phyloP scores from a whole-genome alignment of 2,329 filamentous ascomycete genomes.

The Chalaropsis ovoidea region DNA sequence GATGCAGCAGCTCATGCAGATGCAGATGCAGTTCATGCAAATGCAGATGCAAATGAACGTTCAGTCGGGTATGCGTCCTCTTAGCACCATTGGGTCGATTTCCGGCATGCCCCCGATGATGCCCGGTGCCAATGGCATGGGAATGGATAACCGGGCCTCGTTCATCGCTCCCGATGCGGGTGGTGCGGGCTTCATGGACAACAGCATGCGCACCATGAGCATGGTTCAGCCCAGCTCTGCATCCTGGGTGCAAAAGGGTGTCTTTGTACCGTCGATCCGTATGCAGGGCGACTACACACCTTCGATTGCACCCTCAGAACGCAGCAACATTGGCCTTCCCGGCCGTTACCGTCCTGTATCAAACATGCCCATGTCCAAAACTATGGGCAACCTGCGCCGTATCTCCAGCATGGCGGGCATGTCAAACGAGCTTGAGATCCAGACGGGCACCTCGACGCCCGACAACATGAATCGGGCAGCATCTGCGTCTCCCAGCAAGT shows the following conservation, averaged over 20 bases:
- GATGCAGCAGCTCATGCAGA: slow-evolving; percentile 45
- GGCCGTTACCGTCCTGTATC: slow-evolving; percentile 86
- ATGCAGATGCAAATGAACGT: slow-evolving; percentile 80
- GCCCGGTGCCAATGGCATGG: slow-evolving; percentile 33
- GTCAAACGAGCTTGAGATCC: slow-evolving; percentile 27
- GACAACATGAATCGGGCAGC: slow-evolving; percentile 33
- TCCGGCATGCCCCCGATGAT: slow-evolving; percentile 54
- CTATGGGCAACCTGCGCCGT: slow-evolving; percentile 23
- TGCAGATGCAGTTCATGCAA: slow-evolving; percentile 81
- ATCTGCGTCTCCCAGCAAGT: slow-evolving; percentile 28
- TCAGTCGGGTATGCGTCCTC: slow-evolving; percentile 21
- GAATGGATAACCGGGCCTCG: slow-evolving; percentile 39
- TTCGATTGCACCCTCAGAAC: slow-evolving; percentile 89
- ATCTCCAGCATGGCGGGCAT: slow-evolving; percentile 19
- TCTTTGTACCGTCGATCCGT: slow-evolving; percentile 43
- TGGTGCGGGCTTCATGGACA: slow-evolving; percentile 38
- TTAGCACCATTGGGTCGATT: slow-evolving; percentile 21
- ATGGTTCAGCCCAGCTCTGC: slow-evolving; percentile 63
- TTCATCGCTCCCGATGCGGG: slow-evolving; percentile 41
- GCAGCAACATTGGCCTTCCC: slow-evolving; percentile 84
- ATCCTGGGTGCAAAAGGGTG: slow-evolving; percentile 43
- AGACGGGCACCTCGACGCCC: slow-evolving; percentile 33
- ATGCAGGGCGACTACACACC: slow-evolving; percentile 59
- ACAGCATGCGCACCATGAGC: slow-evolving; percentile 61
- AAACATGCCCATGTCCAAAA: slow-evolving; percentile 40